These are phyloP conservation scores for Exserohilum turcica DNA, from an alignment of 2,329 filamentous ascomycete genomes.

Conservation along the genomic window DNA sequence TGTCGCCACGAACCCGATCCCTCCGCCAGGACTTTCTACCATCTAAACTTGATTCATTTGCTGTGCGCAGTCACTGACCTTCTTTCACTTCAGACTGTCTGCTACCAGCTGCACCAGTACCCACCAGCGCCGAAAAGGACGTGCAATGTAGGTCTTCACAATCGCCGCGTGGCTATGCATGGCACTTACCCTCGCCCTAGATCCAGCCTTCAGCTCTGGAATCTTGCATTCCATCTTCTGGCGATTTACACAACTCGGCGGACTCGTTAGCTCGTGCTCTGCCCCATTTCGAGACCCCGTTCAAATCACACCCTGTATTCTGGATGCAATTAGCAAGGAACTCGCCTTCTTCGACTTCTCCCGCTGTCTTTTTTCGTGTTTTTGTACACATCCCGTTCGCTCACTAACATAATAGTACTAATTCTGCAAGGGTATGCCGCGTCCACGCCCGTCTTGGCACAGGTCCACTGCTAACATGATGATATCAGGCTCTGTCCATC, in stretches of 20 bases:
- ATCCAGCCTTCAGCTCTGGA: conserved; percentile 46
- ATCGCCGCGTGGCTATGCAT: neutral
- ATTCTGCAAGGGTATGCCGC: conserved; percentile 54
- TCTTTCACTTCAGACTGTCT: conserved; percentile 12
- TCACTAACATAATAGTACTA: conserved; percentile 55
- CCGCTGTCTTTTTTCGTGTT: conserved; percentile 42
- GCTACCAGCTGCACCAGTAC: conserved; percentile 23
- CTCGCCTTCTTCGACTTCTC: conserved; percentile 40
- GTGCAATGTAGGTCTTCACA: conserved; percentile 26
- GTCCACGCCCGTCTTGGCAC: conserved; percentile 24
- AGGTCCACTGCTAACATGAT: conserved; percentile 17
- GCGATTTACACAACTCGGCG: conserved; percentile 49
- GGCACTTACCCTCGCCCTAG: conserved; percentile 39
- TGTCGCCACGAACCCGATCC: neutral
- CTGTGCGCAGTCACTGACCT: conserved; percentile 19
- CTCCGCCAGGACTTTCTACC: neutral
- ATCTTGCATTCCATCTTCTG: conserved; percentile 53
- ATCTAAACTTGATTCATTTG: neutral
- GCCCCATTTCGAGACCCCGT: conserved; percentile 45
- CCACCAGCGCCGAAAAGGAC: conserved; percentile 22
- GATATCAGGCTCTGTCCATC: conserved; percentile 42
- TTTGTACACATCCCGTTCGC: conserved; percentile 38
- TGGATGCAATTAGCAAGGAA: conserved; percentile 54
- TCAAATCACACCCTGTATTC: conserved; percentile 47
- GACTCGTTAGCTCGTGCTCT: conserved; percentile 63